Evolutionary conservation across 768 basidiomycete genomes (phyloP).

Genomic region (Boletellus sp.): DNA sequence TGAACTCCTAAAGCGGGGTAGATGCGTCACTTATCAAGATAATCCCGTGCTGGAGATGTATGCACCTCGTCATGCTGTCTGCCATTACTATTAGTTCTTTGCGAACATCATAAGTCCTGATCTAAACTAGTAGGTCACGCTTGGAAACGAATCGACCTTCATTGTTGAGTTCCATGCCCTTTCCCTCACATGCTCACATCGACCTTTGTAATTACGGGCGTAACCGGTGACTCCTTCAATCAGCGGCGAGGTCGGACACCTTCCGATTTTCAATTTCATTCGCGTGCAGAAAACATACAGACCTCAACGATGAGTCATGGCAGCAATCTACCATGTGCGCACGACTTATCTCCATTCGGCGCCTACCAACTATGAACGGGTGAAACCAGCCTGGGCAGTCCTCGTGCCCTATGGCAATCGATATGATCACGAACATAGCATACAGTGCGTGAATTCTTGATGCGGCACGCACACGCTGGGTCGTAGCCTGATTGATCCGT

Average conservation of each 20-base stretch:
- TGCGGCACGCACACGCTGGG: neutral
- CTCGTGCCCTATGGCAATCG: conserved; percentile 49
- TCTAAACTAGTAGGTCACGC: conserved; percentile 50
- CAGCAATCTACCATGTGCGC: conserved; percentile 46
- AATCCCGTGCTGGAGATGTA: neutral
- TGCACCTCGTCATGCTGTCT: conserved; percentile 7
- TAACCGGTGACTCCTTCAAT: conserved; percentile 52
- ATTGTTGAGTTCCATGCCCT: conserved; percentile 46
- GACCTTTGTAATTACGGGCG: conserved; percentile 52
- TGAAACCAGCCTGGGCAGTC: neutral
- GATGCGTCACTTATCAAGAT: conserved; percentile 3
- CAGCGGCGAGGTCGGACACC: conserved; percentile 40
- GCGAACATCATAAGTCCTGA: conserved; percentile 37
- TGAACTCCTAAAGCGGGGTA: neutral
- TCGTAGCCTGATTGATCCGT: neutral
- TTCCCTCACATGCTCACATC: conserved; percentile 52
- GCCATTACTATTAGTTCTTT: conserved; percentile 9
- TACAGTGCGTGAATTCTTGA: conserved; percentile 35
- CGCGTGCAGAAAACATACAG: conserved; percentile 42
- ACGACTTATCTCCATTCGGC: conserved; percentile 46
- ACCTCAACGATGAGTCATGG: conserved; percentile 55
- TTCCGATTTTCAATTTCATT: neutral
- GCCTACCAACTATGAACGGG: no score
- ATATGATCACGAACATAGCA: conserved; percentile 46
- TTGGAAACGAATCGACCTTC: conserved; percentile 51